Base-by-base conservation (phyloP, 2,329 filamentous ascomycete genomes). In the Tolypocladium guangdongense region DNA sequence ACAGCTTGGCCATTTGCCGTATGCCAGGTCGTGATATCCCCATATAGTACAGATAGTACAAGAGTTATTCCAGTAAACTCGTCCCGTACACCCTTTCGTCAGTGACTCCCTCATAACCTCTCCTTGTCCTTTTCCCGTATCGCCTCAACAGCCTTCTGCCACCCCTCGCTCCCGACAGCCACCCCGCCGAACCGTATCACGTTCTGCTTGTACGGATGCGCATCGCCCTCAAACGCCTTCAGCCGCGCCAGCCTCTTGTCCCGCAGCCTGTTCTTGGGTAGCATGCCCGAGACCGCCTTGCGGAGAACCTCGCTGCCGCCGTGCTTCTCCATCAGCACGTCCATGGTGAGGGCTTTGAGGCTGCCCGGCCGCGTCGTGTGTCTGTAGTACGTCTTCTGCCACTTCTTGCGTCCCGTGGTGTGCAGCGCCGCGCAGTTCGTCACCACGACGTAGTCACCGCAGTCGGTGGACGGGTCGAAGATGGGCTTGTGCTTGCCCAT, bases 401-500 rank as follows among this genome's bases (percentile, higher is more conserved):
- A 86, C 69, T 84, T 87, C 77, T 99, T 99, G 69, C 88, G 88
- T 60, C 93, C 93, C 8, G 93, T 97, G 1, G 84, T 86, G 74
- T 91, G 84, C 50, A 99, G 78, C 49, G 92, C 84, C 41, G 87
- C 81, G 76, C 93, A 97, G 69, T 90, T 86, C 38, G 89, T 89
- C 51, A 93, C 91, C 1, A 99, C 92, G 14, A 99, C 91, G 71
- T 99, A 99, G 82, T 99, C 93, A 62, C 93, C 93, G 78, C 93
- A 97, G 78, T 99, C 93, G 57, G 91, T 96, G 24, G 90, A 96
- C 1, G 93, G 93, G 73, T 97, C 89, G 75, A 84, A 99, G 71
- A 93, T 96, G 24, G 93, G 93, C 75, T 99, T 99, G 80, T 99
- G 87, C 78, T 99, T 99, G 74, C 93, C 93, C 91, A 97, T 96